Evolutionary conservation across 1,139 yeast species (phyloP), one percentile per base, ranked within the genome.

Genomic region (Taphrina wiesneri): DNA sequence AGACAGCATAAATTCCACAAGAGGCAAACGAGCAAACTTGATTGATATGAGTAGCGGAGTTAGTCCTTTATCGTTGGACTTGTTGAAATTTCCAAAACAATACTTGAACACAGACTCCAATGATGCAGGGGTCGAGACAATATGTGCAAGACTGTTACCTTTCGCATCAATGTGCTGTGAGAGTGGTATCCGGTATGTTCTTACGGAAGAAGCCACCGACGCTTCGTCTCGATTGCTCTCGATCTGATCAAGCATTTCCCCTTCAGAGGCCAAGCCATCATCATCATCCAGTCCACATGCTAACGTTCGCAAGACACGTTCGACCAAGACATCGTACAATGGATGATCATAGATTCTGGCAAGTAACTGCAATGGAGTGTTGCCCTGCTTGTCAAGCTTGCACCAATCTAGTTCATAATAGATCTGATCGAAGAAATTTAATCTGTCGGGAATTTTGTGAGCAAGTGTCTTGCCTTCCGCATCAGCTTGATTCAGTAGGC

Each of bases 261-360:
- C 43, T 1, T 39, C 43, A 3, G 52, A 11, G 9, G 21, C 2
- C 11, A 11, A 15, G 7, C 28, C 23, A 69, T 51, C 83, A 81
- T 80, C 85, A 81, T 57, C 49, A 17, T 30, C 34, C 9, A 28
- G 54, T 21, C 54, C 54, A 28, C 36, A 34, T 1, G 57, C 30
- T 19, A 67, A 39, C 36, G 82, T 78, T 0, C 74, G 70, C 66
- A 88, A 81, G 0, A 86, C 84, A 1, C 73, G 74, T 15, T 73
- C 69, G 2, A 90, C 75, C 71, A 91, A 75, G 1, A 74, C 74
- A 0, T 78, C 75, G 73, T 92, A 92, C 30, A 84, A 76, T 0
- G 83, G 77, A 71, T 89, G 93, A 73, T 92, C 97, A 75, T 92
- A 92, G 70, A 93, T 86, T 60, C 97, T 79, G 71, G 90, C 85